phyloP scores from a whole-genome alignment of 2,329 filamentous ascomycete genomes.

The Metarhizium brunneum region DNA sequence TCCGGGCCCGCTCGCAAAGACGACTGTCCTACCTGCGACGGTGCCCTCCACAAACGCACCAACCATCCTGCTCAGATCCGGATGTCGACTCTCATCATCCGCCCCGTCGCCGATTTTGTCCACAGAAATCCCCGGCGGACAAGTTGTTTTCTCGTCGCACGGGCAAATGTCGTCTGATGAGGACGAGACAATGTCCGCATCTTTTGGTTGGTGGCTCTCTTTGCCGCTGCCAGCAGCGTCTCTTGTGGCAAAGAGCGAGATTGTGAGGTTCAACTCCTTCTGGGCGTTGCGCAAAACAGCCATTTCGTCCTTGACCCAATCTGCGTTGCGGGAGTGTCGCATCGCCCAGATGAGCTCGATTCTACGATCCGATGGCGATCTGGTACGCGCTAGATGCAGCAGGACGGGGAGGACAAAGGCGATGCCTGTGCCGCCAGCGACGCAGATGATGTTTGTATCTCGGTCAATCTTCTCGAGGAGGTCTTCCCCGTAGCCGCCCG shows the following conservation, averaged over 20 bases:
- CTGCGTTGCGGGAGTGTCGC: slow-evolving; percentile 40
- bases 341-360: slow-evolving; percentile 60
- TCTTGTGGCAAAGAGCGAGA: slow-evolving; percentile 52
- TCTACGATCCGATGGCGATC: slow-evolving; percentile 37
- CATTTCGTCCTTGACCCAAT: slow-evolving; percentile 52
- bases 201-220: slow-evolving; percentile 6
- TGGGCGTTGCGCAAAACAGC: slow-evolving; percentile 30
- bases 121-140: slow-evolving; percentile 15
- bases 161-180: slow-evolving; percentile 17
- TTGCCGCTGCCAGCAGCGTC: slow-evolving; percentile 24
- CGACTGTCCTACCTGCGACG: slow-evolving; percentile 38
- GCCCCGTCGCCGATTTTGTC: slow-evolving; percentile 18
- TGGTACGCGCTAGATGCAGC: slow-evolving; percentile 21
- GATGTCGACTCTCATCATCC: slow-evolving; percentile 26
- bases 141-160: slow-evolving; percentile 11
- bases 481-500: slow-evolving; percentile 52
- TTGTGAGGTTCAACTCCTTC: slow-evolving; percentile 32
- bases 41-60: slow-evolving; percentile 37
- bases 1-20: slow-evolving; percentile 52
- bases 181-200: slow-evolving; percentile 13
- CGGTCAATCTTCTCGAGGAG: slow-evolving; percentile 31
- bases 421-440: slow-evolving; percentile 31
- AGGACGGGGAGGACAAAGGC: slow-evolving; percentile 29
- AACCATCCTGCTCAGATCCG: slow-evolving; percentile 37
- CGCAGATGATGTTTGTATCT: slow-evolving; percentile 29